Conservation (phyloP, 2,329 filamentous ascomycete species). For the Camillea tinctor region DNA sequence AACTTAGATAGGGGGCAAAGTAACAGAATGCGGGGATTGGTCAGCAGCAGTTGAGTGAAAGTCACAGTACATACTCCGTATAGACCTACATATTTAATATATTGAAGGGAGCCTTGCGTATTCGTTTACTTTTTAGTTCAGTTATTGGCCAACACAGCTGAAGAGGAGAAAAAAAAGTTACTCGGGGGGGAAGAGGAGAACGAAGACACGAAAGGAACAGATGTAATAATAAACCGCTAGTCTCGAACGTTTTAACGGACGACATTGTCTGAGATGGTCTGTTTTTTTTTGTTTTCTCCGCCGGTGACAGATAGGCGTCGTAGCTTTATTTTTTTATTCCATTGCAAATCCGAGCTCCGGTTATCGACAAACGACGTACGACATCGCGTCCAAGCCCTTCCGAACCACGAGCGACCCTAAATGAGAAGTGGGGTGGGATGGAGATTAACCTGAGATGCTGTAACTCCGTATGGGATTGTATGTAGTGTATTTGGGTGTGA, state of each 20-base stretch:
- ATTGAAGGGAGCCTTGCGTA: too few species aligned
- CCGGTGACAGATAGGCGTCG: neutral
- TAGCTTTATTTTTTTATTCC: neutral
- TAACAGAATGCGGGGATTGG: neutral
- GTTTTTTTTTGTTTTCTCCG: neutral
- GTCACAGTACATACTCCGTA: too few species aligned
- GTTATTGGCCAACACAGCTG: too few species aligned
- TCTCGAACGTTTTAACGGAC: neutral
- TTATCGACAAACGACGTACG: neutral
- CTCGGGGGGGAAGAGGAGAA: too few species aligned
- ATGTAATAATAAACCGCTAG: neutral
- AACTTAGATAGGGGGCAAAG: neutral
- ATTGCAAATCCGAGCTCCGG: neutral
- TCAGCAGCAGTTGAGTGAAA: too few species aligned
- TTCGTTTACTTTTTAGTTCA: too few species aligned
- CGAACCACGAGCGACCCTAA: neutral
- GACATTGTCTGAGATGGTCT: neutral
- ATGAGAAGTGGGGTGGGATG: neutral
- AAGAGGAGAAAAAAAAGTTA: too few species aligned
- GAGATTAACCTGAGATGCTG: neutral
- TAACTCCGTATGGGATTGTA: too few species aligned
- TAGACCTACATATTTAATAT: too few species aligned
- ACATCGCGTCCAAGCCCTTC: neutral
- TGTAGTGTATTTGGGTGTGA: too few species aligned
- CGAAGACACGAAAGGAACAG: neutral